Evolutionary conservation across 352 stramenopile genomes (phyloP).

Genomic region (Phytophthora quininea): DNA sequence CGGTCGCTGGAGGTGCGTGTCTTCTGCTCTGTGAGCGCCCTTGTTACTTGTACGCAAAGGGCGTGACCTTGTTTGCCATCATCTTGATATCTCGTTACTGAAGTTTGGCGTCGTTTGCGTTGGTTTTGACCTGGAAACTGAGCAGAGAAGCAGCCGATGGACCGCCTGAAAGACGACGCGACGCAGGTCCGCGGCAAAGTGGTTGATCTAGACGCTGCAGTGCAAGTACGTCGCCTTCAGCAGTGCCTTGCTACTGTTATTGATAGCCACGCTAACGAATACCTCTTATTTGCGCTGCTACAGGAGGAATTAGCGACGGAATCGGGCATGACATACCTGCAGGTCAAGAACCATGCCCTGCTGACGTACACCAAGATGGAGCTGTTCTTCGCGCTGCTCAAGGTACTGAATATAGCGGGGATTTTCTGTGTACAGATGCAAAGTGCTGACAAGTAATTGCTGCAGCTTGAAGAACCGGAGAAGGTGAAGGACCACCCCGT

Average conservation of each 20-base stretch:
- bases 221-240: slow-evolving; percentile 41
- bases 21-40: slow-evolving; percentile 5
- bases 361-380: slow-evolving; percentile 89
- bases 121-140: slow-evolving; percentile 16
- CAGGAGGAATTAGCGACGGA: slow-evolving; percentile 69
- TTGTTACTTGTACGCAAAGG: neutral
- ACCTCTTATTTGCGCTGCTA: neutral
- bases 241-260: neutral
- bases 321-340: slow-evolving; percentile 76
- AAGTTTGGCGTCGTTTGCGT: slow-evolving; percentile 13
- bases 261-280: neutral
- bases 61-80: slow-evolving; percentile 3
- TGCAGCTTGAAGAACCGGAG: slow-evolving; percentile 69
- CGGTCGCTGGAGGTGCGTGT: slow-evolving; percentile 42
- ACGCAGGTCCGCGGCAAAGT: slow-evolving; percentile 66
- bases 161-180: slow-evolving; percentile 62
- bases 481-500: slow-evolving; percentile 78
- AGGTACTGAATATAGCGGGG: slow-evolving; percentile 34
- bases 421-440: neutral
- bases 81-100: neutral
- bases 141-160: slow-evolving; percentile 50
- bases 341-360: slow-evolving; percentile 90
- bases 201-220: slow-evolving; percentile 38
- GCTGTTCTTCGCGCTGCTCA: slow-evolving; percentile 85
- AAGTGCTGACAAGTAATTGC: slow-evolving; percentile 1